Percentiles rank a stretch among this genome's conserved stretches.
These are phyloP conservation scores for Trichophyton verrucosum DNA, from an alignment of 2,329 filamentous ascomycete genomes.

Conservation along the genomic window DNA sequence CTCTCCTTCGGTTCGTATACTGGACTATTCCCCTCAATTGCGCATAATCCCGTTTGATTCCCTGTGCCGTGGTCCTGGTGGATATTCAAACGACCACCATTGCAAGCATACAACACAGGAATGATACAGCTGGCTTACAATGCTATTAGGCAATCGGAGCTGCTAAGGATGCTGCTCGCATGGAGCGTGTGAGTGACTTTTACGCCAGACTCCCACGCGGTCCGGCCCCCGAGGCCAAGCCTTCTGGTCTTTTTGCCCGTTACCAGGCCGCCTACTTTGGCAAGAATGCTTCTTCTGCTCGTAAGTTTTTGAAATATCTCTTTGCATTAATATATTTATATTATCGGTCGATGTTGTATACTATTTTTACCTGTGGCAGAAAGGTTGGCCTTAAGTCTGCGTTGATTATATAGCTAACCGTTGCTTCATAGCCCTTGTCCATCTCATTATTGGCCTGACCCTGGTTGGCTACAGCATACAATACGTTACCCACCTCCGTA, in stretches of 20 bases:
- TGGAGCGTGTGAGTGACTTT: conserved; percentile 96
- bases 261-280: conserved; percentile 87
- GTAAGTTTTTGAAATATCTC: conserved; percentile 48
- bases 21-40: not conserved
- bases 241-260: conserved; percentile 69
- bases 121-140: not conserved
- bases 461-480: conserved; percentile 86
- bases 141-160: conserved; percentile 68
- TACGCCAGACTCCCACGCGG: conserved; percentile 97
- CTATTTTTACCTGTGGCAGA: no score
- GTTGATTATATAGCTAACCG: not conserved
- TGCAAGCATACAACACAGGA: not conserved
- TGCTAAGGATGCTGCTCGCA: conserved; percentile 88
- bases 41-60: not conserved
- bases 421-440: conserved; percentile 59
- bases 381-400: no score
- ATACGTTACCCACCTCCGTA: conserved; percentile 99
- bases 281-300: conserved; percentile 77
- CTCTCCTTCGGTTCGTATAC: conserved; percentile 62
- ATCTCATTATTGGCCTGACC: conserved; percentile 67
- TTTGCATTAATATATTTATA: no score
- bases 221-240: conserved; percentile 68
- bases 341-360: no score
- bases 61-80: not conserved
- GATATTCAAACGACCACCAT: not conserved